Conservation (phyloP, 108 stramenopile species). For the Fistulifera solaris region DNA sequence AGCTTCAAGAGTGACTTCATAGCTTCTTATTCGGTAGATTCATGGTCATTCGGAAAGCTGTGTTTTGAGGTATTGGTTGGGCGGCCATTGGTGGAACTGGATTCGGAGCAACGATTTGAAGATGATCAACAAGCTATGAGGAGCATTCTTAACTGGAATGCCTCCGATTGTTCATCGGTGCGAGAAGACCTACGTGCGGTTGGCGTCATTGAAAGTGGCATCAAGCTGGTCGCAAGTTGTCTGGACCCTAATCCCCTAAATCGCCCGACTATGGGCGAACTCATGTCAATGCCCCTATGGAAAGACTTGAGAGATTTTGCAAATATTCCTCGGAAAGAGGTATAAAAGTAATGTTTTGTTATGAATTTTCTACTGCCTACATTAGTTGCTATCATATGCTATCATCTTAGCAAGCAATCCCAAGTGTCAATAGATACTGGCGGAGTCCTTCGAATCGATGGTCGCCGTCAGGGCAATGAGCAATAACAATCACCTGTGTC, state of each 20-base stretch:
- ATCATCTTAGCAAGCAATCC: constrained; percentile 48
- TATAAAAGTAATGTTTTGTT: too few species aligned
- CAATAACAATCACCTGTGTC: constrained; percentile 66
- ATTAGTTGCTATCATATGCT: too few species aligned
- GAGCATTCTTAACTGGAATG: constrained; percentile 22
- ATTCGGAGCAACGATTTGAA: constrained; percentile 11
- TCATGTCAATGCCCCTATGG: constrained; percentile 40
- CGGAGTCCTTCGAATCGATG: constrained; percentile 58
- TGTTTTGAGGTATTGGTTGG: constrained; percentile 70
- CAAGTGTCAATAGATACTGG: constrained; percentile 55
- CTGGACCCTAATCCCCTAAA: constrained; percentile 15
- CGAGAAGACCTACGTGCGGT: constrained; percentile 16
- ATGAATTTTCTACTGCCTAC: too few species aligned
- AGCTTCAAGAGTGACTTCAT: constrained; percentile 18
- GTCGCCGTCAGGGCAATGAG: constrained; percentile 57
- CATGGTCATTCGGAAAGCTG: constrained; percentile 77
- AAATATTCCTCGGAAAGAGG: neutral
- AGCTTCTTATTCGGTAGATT: constrained; percentile 43
- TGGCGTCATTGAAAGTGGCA: constrained; percentile 25
- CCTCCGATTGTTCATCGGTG: constrained; percentile 15
- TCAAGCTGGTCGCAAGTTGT: constrained; percentile 35
- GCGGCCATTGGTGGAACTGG: constrained; percentile 44
- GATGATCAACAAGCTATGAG: constrained; percentile 10
- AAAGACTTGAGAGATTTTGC: neutral
- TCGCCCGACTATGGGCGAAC: constrained; percentile 23